Evolutionary conservation across 148 eudicot genomes (phyloP).

Genomic region (Vaccinium corymbosum): DNA sequence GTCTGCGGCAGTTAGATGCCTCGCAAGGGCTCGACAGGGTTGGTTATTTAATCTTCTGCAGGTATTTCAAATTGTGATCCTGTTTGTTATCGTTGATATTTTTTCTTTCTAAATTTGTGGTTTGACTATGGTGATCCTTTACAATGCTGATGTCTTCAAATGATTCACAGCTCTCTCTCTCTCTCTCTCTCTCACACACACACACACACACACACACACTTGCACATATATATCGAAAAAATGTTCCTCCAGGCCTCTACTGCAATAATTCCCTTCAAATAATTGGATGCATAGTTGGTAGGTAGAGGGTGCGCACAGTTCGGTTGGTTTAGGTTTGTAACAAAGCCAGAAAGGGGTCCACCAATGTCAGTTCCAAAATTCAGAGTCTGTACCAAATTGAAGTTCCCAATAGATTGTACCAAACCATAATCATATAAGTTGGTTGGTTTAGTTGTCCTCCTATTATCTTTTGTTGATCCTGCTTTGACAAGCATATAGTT

Average conservation of each 20-base stretch:
- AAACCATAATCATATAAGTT: not conserved
- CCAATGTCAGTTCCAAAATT: not conserved
- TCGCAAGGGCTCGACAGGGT: constrained; percentile 59
- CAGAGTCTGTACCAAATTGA: not conserved
- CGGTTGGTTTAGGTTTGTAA: constrained; percentile 2
- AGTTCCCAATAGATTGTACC: not conserved
- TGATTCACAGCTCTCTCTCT: not conserved
- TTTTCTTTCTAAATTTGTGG: not conserved
- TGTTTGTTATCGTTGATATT: not conserved
- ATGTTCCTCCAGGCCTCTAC: not conserved
- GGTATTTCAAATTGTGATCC: constrained; percentile 33
- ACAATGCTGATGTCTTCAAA: not conserved
- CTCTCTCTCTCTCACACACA: not conserved
- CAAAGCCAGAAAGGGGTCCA: not conserved
- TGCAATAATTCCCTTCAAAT: not conserved
- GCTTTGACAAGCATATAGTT: not conserved
- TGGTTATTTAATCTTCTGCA: constrained; percentile 69
- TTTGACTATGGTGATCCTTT: not conserved
- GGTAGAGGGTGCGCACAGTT: not conserved
- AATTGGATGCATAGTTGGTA: not conserved
- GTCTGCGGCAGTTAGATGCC: constrained; percentile 62
- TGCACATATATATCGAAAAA: not conserved
- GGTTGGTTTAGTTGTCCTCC: not conserved
- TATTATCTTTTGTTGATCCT: not conserved
- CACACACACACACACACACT: not conserved